Evolutionary conservation across 495 filamentous ascomycete species (phyloP), one percentile per base, ranked within the genome.

Genomic region (Daldinia caldariorum): DNA sequence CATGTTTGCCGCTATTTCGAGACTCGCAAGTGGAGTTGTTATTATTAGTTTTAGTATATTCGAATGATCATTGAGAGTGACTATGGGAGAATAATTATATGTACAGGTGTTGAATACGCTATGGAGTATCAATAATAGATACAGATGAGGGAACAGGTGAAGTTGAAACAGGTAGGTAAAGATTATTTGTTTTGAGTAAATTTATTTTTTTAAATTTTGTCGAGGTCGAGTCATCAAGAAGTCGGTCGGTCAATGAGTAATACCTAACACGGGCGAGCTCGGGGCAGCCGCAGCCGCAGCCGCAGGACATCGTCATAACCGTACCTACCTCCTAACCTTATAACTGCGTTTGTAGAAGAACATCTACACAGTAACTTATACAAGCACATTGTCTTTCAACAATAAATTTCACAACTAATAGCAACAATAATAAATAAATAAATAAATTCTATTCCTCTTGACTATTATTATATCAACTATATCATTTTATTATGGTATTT

Each of bases 1-100:
- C 89, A 90, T 90, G 54, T 70, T 83, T 50, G 64, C 59, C 63
- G 43, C 32, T 55, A 37, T 37, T 55, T 20, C 16, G 45, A 56
- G 58, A 64, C 14, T 69, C 73, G 49, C 61, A 54, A 62, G 64
- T 71, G 61, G 69, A 56, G 47, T 39, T 26, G 3, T n/a, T n/a
- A n/a, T n/a, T n/a, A 61, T 39, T 26, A 66, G 37, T 49, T 51
- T 58, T 16, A 43, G 47, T 60, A 63, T 77, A 76, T 74, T 74
- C 74, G 74, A 38, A 61, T 58, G 63, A 79, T 76, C 67, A 77
- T 75, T 74, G 50, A 57, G 34, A 26, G 39, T 39, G 34, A 26
- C 35, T 39, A 59, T 65, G 18, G 22, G 43, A 22, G 18, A 47
- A 10, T 32, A 32, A 10, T 53, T 53, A 53, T 31, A 8, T n/a